A percentile compares a stretch with the other conserved stretches of the same genome.
phyloP scores from a whole-genome alignment of 257 asterid species.

The Scutellaria barbata region DNA sequence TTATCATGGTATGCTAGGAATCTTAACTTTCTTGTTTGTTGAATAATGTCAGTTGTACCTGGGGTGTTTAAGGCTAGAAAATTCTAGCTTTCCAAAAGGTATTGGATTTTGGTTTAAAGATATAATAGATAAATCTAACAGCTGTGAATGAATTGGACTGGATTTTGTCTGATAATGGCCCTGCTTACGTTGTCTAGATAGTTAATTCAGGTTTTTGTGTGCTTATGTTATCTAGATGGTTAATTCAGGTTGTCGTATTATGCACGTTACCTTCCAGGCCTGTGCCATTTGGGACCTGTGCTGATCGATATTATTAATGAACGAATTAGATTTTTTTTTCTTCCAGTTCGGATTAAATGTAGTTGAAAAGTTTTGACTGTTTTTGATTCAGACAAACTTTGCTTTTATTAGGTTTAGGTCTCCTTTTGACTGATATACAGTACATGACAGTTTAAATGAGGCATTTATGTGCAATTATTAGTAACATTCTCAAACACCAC shows the following conservation, averaged over 20 bases:
- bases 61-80: neutral
- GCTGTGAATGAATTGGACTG: no score
- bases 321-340: neutral
- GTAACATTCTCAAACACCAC: neutral
- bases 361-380: neutral
- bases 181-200: neutral
- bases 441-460: neutral
- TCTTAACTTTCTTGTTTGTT: neutral
- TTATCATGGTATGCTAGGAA: neutral
- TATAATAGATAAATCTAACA: neutral
- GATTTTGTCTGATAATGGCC: no score
- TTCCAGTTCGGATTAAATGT: no score
- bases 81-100: neutral
- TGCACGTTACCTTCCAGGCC: neutral
- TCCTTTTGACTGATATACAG: neutral
- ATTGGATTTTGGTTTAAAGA: neutral
- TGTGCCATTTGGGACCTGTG: neutral
- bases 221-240: neutral
- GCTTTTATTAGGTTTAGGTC: neutral
- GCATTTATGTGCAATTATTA: neutral
- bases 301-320: neutral
- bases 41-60: neutral
- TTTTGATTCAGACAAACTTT: neutral
- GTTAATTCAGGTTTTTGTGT: neutral
- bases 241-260: neutral